These are phyloP conservation scores for Scalesia atractyloides DNA, from an alignment of 129 eudicot species.

Conservation along the genomic window DNA sequence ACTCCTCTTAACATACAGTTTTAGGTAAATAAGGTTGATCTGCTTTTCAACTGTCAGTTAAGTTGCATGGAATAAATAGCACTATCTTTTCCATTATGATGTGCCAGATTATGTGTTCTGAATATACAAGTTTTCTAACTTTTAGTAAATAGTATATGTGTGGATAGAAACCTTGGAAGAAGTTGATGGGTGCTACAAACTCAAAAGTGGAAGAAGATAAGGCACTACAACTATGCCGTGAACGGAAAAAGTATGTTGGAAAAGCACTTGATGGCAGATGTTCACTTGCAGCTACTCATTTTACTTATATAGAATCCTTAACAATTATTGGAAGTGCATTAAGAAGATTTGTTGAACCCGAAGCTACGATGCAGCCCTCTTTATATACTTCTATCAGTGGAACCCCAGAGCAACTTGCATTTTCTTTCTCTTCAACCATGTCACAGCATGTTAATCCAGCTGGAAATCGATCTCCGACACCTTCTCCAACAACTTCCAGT, in stretches of 20 bases:
- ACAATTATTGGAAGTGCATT: conserved; percentile 63
- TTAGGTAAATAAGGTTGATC: neutral
- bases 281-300: conserved; percentile 81
- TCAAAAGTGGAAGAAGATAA: conserved; percentile 91
- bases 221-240: conserved; percentile 85
- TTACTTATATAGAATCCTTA: conserved; percentile 72
- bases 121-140: neutral
- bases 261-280: conserved; percentile 96
- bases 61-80: neutral
- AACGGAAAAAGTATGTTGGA: conserved; percentile 82
- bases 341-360: conserved; percentile 76
- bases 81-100: neutral
- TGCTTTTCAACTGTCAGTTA: neutral
- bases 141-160: conserved; percentile 25
- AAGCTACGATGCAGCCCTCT: conserved; percentile 49
- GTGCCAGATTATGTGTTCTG: conserved; percentile 8
- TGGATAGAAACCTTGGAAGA: conserved; percentile 21
- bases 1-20: conserved; percentile 1
- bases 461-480: conserved; percentile 57
- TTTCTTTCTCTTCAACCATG: conserved; percentile 58
- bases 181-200: conserved; percentile 79
- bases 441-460: conserved; percentile 51
- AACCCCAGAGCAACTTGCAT: conserved; percentile 59
- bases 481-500: conserved; percentile 65
- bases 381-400: conserved; percentile 55